Conservation (phyloP, 768 basidiomycete species). For the Lactifluus pinguis region DNA sequence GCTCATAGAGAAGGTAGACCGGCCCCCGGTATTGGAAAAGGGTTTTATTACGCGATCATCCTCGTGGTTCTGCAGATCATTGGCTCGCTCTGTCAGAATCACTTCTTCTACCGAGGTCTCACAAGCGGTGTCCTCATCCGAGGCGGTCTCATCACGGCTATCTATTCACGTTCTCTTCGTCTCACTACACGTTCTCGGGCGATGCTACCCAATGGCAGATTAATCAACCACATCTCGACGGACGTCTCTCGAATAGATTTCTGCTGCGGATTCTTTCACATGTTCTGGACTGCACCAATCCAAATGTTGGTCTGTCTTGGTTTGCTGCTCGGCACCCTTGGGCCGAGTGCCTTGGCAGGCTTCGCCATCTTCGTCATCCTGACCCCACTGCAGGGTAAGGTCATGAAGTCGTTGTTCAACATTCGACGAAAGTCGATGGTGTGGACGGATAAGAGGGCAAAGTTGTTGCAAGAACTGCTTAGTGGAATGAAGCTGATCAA, state of each 20-base stretch:
- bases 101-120: constrained; percentile 74
- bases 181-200: constrained; percentile 74
- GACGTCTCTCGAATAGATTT: constrained; percentile 91
- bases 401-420: constrained; percentile 66
- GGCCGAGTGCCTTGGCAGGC: constrained; percentile 47
- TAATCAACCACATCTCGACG: constrained; percentile 90
- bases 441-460: constrained; percentile 88
- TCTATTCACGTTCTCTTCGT: constrained; percentile 69
- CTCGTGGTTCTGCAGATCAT: constrained; percentile 62
- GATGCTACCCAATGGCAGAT: constrained; percentile 75
- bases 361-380: constrained; percentile 57
- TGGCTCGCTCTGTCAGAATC: constrained; percentile 59
- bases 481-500: constrained; percentile 91
- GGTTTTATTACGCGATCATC: constrained; percentile 67
- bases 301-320: constrained; percentile 71
- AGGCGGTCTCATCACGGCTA: constrained; percentile 78
- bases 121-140: constrained; percentile 74
- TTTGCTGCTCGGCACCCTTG: constrained; percentile 65
- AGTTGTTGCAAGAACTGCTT: constrained; percentile 81
- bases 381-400: constrained; percentile 61
- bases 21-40: constrained; percentile 40
- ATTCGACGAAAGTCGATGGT: constrained; percentile 67
- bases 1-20: constrained; percentile 22
- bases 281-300: constrained; percentile 69
- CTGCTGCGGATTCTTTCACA: constrained; percentile 70